Percentiles rank a stretch among this genome's conserved stretches.
These are phyloP conservation scores for Balansia obtecta DNA, from an alignment of 2,329 filamentous ascomycete species.

Conservation along the genomic window DNA sequence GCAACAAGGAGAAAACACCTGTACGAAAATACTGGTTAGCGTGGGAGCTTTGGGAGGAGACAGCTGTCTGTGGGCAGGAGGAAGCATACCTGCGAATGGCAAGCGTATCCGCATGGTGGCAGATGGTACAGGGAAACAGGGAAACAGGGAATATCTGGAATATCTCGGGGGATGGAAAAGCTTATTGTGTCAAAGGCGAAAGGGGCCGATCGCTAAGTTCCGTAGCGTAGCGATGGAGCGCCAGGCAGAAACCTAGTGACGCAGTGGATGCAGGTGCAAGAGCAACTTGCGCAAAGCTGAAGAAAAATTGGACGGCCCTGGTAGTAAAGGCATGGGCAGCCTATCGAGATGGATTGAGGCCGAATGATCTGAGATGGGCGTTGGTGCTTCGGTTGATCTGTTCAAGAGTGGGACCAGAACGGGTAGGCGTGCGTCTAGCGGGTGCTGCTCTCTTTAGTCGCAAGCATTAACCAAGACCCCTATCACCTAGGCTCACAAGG, in stretches of 20 bases:
- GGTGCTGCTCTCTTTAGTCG: too few relatives aligned
- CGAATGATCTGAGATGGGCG: neutral
- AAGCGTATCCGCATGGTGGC: constrained; percentile 6
- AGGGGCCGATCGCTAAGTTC: too few relatives aligned
- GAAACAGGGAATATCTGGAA: too few relatives aligned
- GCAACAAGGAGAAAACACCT: constrained; percentile 59
- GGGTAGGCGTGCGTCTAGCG: too few relatives aligned
- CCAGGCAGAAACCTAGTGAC: neutral
- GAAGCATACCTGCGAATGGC: constrained; percentile 4
- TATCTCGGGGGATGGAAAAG: neutral
- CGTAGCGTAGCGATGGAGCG: too few relatives aligned
- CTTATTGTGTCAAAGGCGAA: too few relatives aligned
- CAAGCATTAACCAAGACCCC: too few relatives aligned
- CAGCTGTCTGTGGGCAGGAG: neutral
- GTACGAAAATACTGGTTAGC: constrained; percentile 4
- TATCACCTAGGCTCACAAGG: too few relatives aligned
- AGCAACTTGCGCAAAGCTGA: neutral
- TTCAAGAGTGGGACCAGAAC: neutral
- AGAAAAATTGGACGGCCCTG: neutral
- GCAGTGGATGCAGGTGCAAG: too few relatives aligned
- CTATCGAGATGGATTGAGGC: neutral
- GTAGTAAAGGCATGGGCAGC: neutral
- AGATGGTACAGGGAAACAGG: neutral
- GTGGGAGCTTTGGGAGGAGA: neutral
- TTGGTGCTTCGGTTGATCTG: neutral